These are phyloP conservation scores for Pleomassaria siparia DNA, from an alignment of 2,329 filamentous ascomycete species.

Conservation along the genomic window DNA sequence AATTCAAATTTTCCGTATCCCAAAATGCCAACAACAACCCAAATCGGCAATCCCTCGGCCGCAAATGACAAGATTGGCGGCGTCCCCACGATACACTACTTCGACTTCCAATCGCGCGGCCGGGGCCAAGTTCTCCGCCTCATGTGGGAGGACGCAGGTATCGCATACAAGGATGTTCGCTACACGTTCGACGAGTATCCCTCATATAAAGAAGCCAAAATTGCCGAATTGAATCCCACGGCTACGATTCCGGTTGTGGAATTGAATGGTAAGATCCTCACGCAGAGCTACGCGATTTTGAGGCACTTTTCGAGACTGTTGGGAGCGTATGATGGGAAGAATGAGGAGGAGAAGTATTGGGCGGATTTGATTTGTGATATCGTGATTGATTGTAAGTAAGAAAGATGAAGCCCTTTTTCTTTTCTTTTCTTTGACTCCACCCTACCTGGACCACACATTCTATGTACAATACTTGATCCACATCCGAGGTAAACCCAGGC, in stretches of 20 bases:
- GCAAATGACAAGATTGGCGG: slow-evolving; percentile 36
- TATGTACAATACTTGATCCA: too few relatives aligned
- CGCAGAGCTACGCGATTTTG: slow-evolving; percentile 35
- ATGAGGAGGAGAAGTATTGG: slow-evolving; percentile 35
- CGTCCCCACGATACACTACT: slow-evolving; percentile 27
- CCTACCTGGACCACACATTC: too few relatives aligned
- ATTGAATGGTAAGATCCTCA: slow-evolving; percentile 31
- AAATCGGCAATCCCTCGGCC: slow-evolving; percentile 12
- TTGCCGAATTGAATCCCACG: slow-evolving; percentile 26
- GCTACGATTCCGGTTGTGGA: slow-evolving; percentile 29
- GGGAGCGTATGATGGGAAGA: slow-evolving; percentile 30
- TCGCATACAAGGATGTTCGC: slow-evolving; percentile 32
- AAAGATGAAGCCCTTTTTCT: too few relatives aligned
- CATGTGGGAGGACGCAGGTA: slow-evolving; percentile 25
- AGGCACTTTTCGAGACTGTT: slow-evolving; percentile 30
- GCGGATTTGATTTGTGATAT: slow-evolving; percentile 35
- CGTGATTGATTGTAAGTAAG: slow-evolving; percentile 26
- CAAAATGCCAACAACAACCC: background rate
- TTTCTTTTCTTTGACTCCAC: background rate
- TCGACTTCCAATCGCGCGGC: background rate
- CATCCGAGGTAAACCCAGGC: too few relatives aligned
- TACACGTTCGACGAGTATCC: slow-evolving; percentile 34
- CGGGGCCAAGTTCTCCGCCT: background rate
- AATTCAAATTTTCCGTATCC: background rate
- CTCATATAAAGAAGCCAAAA: slow-evolving; percentile 18